Evolutionary conservation across 331 rosid species (phyloP), one percentile per base, ranked within the genome.

Genomic region (Malus hybrid): DNA sequence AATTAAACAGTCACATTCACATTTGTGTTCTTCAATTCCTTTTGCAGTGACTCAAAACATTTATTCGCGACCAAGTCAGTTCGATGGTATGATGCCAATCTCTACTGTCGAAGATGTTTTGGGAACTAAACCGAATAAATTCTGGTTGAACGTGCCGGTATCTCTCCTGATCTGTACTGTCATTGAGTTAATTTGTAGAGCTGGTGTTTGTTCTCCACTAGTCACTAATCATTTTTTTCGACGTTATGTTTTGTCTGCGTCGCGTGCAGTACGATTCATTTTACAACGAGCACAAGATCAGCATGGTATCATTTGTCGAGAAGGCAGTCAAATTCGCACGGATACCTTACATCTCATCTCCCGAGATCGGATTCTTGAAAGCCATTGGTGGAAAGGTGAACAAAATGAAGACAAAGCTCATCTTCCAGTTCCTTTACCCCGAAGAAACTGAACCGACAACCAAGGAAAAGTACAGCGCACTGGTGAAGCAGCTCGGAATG

Each of bases 91-190:
- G 14, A 55, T 31, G 29, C 80, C 89, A 0, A 74, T 90, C 28
- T 32, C 89, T 9, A 79, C 89, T 6, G 81, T 89, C 66, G 96
- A 86, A 46, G 83, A 63, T 36, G 63, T 78, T 13, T 56, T 78
- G 6, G 57, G 75, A 3, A 19, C 20, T 10, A 72, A 81, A 65
- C 61, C 78, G 0, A 5, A 72, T 4, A 71, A 42, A 32, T 77
- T 88, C 57, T 95, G 99, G 99, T 83, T 95, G 91, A 80, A 82
- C 46, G 89, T 84, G 66, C 93, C 80, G 96, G 99, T 95, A 57
- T 78, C 64, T 70, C 48, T 42, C 57, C 20, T 70, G 66, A 52
- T 63, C 65, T 68, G 7, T 6, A 20, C 42, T 32, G 22, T 22
- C 76, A 36, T 5, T 16, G 10, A 15, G 57, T 10, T 36, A 36